Evolutionary conservation across 306 rosid species (phyloP).

Genomic region (Morella rubra): DNA sequence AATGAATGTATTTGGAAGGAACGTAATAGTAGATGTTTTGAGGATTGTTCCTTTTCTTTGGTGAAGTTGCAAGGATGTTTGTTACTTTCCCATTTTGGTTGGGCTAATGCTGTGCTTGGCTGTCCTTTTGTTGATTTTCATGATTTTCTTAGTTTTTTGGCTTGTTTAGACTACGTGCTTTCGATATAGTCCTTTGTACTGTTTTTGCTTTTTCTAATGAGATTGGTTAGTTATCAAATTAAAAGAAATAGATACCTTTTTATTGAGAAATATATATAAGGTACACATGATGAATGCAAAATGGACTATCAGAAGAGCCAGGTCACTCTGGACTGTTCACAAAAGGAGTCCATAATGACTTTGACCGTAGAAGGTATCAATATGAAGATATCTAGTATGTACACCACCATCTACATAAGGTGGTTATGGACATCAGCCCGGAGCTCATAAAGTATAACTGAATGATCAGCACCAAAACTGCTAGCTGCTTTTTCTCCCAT

Average conservation of each 20-base stretch:
- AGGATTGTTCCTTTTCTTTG: no score
- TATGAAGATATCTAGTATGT: constrained; percentile 26
- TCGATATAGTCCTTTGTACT: no score
- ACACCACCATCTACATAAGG: constrained; percentile 40
- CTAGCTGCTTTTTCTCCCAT: constrained; percentile 51
- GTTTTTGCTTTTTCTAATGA: no score
- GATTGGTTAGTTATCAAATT: no score
- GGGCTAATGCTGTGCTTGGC: no score
- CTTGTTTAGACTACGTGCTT: no score
- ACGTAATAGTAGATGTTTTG: no score
- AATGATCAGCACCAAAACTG: constrained; percentile 44
- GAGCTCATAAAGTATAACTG: neutral
- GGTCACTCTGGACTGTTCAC: constrained; percentile 26
- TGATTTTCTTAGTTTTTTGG: no score
- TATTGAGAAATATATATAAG: neutral
- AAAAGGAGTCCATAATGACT: constrained; percentile 27
- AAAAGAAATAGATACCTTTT: neutral
- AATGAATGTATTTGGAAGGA: no score
- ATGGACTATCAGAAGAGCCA: neutral
- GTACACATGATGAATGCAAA: neutral
- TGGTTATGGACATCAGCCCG: constrained; percentile 45
- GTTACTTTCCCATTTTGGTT: no score
- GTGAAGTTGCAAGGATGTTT: no score
- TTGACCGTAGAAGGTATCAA: constrained; percentile 22
- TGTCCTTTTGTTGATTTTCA: no score